phyloP scores from a whole-genome alignment of 108 stramenopile genomes.

The Cyclotella baltica region DNA sequence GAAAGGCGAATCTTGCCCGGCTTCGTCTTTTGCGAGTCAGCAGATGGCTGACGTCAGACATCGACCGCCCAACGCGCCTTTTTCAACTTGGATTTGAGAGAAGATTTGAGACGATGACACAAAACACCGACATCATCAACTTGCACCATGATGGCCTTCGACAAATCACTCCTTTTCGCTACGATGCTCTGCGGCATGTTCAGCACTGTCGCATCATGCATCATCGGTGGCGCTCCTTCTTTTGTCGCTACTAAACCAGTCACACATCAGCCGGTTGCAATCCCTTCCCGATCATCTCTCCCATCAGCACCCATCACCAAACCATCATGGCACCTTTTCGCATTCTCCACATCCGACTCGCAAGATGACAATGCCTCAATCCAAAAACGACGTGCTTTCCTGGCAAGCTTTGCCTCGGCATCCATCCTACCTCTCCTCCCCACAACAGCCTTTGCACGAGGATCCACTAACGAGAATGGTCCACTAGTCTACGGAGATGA shows the following conservation, averaged over 20 bases:
- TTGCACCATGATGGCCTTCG: not conserved
- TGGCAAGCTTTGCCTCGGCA: conserved; percentile 26
- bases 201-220: not conserved
- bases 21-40: too few species aligned
- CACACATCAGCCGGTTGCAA: not conserved
- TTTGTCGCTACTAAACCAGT: not conserved
- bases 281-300: not conserved
- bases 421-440: conserved; percentile 6
- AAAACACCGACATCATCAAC: too few species aligned
- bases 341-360: not conserved
- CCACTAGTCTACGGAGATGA: conserved; percentile 54
- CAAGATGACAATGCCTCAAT: not conserved
- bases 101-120: too few species aligned
- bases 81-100: too few species aligned
- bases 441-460: conserved; percentile 22
- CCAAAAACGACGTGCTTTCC: conserved; percentile 33
- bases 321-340: not conserved
- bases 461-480: conserved; percentile 20
- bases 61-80: too few species aligned
- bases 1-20: too few species aligned
- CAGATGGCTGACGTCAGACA: too few species aligned
- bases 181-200: not conserved
- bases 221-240: not conserved
- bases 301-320: not conserved
- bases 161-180: not conserved